These are phyloP conservation scores for Fusarium sulawesiense DNA, from an alignment of 2,329 filamentous ascomycete species.

Conservation along the genomic window DNA sequence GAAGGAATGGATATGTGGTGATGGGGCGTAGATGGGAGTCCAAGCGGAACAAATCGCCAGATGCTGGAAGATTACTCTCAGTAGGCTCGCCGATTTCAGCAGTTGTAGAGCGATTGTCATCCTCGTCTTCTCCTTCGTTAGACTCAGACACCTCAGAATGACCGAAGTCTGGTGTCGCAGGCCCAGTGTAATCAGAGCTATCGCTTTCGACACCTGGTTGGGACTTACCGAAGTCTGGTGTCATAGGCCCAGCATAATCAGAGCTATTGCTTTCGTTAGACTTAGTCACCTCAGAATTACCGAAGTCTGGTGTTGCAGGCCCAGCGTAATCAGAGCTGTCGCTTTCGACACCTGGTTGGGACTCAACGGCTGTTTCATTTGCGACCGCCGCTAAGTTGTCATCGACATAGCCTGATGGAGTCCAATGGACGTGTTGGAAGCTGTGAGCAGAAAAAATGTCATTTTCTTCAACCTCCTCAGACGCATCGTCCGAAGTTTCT, in stretches of 20 bases:
- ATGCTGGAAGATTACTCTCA: not conserved
- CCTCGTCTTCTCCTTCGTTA: not conserved
- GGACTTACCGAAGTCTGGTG: not conserved
- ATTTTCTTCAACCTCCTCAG: too few relatives aligned
- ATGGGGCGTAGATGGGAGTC: not conserved
- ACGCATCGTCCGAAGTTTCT: not conserved
- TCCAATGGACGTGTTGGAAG: not conserved
- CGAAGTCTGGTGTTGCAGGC: not conserved
- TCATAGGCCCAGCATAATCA: too few relatives aligned
- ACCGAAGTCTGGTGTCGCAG: not conserved
- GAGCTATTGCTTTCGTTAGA: not conserved
- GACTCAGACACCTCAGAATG: not conserved
- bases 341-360: not conserved
- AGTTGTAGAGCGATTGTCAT: not conserved
- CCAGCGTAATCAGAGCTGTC: too few relatives aligned
- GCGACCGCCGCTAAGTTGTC: accelerated
- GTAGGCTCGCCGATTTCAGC: not conserved
- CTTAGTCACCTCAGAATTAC: not conserved
- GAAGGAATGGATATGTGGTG: not conserved
- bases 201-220: not conserved
- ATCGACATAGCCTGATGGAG: not conserved
- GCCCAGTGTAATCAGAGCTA: too few relatives aligned
- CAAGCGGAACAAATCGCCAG: not conserved
- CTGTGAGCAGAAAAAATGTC: not conserved
- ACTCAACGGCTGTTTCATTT: not conserved